Base-by-base conservation (phyloP, 1,139 yeast species). In the Protomyces arabidopsidicola region DNA sequence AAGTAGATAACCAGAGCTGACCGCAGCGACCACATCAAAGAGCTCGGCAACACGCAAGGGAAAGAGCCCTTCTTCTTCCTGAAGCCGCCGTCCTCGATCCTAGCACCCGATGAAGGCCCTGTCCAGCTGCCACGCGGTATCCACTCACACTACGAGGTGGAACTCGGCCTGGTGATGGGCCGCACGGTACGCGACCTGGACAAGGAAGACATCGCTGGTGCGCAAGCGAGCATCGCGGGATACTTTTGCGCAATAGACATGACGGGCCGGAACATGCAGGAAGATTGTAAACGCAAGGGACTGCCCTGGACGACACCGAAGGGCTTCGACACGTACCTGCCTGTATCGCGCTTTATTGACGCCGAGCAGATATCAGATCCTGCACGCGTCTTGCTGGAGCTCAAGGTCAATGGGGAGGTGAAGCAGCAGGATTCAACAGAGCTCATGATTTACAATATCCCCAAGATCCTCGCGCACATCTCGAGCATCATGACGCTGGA, bases 261-360 rank as follows among this genome's bases (percentile, higher is more conserved):
- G 81, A 93, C 98, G 8, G 98, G 97, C 0, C 82, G 98, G 74
- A 90, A 91, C 72, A 95, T 93, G 39, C 99, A 93, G 76, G 91
- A 88, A 71, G 97, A 87, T 72, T 97, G 97, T 59, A 95, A 93
- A 76, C 83, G 82, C 77, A 90, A 90, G 75, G 98, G 98, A 1
- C 80, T 93, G 65, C 98, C 98, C 14, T 93, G 99, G 99, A 78
- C 95, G 3, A 89, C 91, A 70, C 96, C 95, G 48, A 95, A 93
- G 75, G 98, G 98, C 0, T 93, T 90, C 73, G 98, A 93, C 73
- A 93, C 98, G 0, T 93, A 93, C 74, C 79, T 89, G 73, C 98
- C 98, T 1, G 76, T 93, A 12, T 68, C 71, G 8, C 75, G 78
- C 34, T 83, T 84, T 69, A 86, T 93, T 65, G 82, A 91, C 12